Percentiles rank a stretch among this genome's conserved stretches.
Evolutionary conservation across 2,329 filamentous ascomycete genomes (phyloP).

Genomic region (Diplodia intermedia): DNA sequence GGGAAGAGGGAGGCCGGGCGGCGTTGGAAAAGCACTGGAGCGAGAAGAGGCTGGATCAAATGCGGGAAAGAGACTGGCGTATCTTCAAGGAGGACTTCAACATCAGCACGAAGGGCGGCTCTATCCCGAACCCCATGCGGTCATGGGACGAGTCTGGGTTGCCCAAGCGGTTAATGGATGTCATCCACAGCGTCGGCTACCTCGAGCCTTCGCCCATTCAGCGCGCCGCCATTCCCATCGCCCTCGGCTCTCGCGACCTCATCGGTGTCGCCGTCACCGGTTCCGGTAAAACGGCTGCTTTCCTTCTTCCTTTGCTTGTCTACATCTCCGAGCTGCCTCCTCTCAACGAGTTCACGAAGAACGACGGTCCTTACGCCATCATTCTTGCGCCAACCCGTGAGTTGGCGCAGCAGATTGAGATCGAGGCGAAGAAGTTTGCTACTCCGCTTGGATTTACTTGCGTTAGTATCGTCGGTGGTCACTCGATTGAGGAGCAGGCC

Average conservation of each 20-base stretch:
- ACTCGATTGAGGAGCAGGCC: slow-evolving; percentile 91
- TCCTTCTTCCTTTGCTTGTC: slow-evolving; percentile 87
- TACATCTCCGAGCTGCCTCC: slow-evolving; percentile 93
- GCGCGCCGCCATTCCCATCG: slow-evolving; percentile 92
- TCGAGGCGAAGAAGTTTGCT: slow-evolving; percentile 92
- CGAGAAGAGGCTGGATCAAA: slow-evolving; percentile 88
- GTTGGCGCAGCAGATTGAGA: slow-evolving; percentile 95
- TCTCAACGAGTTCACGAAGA: slow-evolving; percentile 83
- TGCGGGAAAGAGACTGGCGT: slow-evolving; percentile 98
- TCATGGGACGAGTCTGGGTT: slow-evolving; percentile 87
- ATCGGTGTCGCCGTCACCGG: slow-evolving; percentile 98
- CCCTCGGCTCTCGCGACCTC: slow-evolving; percentile 89
- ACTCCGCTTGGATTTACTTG: slow-evolving; percentile 89
- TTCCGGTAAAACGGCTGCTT: slow-evolving; percentile 97
- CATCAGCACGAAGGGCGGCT: slow-evolving; percentile 90
- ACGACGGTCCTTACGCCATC: slow-evolving; percentile 96
- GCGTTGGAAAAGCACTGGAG: slow-evolving; percentile 93
- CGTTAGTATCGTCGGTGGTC: slow-evolving; percentile 97
- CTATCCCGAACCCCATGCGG: slow-evolving; percentile 94
- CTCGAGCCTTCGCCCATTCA: slow-evolving; percentile 91
- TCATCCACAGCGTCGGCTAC: slow-evolving; percentile 86
- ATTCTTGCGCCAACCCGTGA: slow-evolving; percentile 96
- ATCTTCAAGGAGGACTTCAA: slow-evolving; percentile 99
- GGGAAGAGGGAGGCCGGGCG: slow-evolving; percentile 73
- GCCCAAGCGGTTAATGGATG: slow-evolving; percentile 77